phyloP scores from a whole-genome alignment of 139 green algal species.

The Ulvella scutata region DNA sequence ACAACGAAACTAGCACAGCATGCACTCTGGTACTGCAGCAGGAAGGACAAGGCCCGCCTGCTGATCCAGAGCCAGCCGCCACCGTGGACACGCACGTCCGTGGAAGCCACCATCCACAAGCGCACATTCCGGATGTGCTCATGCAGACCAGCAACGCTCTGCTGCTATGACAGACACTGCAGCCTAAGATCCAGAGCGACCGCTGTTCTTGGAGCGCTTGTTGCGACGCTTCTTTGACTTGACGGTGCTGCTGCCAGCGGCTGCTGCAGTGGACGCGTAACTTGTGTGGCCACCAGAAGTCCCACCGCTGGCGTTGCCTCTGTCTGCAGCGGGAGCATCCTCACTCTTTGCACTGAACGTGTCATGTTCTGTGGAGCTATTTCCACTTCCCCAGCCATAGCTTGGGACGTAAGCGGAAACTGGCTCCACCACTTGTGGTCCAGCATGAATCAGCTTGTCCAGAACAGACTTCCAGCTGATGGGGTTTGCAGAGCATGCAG shows the following conservation, averaged over 20 bases:
- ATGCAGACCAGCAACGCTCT: too few species aligned
- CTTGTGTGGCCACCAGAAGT: too few species aligned
- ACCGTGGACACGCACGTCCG: too few species aligned
- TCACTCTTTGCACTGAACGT: slow-evolving; percentile 1
- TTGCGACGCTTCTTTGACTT: not conserved
- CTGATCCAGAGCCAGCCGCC: too few species aligned
- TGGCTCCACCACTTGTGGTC: not conserved
- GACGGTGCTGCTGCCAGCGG: not conserved
- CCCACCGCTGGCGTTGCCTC: not conserved
- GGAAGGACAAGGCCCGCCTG: too few species aligned
- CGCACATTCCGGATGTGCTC: too few species aligned
- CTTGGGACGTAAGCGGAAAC: not conserved
- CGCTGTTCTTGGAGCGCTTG: not conserved
- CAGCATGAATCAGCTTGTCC: not conserved
- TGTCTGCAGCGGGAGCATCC: not conserved
- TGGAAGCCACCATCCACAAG: too few species aligned
- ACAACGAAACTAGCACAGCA: too few species aligned
- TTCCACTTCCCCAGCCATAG: not conserved
- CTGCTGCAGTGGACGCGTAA: not conserved
- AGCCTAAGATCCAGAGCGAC: slow-evolving; percentile 11
- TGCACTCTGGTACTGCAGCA: too few species aligned
- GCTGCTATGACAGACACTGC: too few species aligned
- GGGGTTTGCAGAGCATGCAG: not conserved
- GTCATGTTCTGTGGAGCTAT: not conserved
- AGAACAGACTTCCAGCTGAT: not conserved